phyloP scores from a whole-genome alignment of 2,329 filamentous ascomycete species.

The Colletotrichum lindemuthianum region DNA sequence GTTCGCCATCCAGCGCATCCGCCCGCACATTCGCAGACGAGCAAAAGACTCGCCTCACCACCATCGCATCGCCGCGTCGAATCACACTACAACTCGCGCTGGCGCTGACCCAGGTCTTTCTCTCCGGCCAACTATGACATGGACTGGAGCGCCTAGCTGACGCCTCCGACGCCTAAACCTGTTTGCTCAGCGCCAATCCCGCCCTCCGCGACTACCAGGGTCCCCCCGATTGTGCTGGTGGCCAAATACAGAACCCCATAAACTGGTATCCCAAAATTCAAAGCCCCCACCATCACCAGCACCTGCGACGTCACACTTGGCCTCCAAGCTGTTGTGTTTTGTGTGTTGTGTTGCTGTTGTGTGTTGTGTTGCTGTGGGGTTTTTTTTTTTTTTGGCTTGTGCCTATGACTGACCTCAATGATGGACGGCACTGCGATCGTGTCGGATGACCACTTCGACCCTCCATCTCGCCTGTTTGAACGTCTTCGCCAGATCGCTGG shows the following conservation, averaged over 20 bases:
- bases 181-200: neutral
- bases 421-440: conserved; percentile 63
- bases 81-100: no score
- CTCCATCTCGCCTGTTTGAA: conserved; percentile 76
- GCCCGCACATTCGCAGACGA: neutral
- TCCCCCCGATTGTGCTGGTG: neutral
- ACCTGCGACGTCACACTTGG: conserved; percentile 28
- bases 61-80: neutral
- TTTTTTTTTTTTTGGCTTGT: conserved; percentile 17
- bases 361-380: no score
- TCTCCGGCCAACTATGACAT: conserved; percentile 22
- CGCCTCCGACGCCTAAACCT: conserved; percentile 7
- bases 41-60: neutral
- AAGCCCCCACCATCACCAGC: conserved; percentile 37
- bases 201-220: conserved; percentile 11
- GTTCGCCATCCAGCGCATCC: neutral
- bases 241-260: no score
- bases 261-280: no score
- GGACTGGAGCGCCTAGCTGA: conserved; percentile 29
- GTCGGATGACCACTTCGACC: conserved; percentile 67
- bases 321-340: conserved; percentile 15
- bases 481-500: conserved; percentile 77
- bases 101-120: neutral
- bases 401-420: conserved; percentile 43
- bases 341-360: no score